Conservation (phyloP, 1,284 basidiomycete genomes). For the Amylostereum chailletii region DNA sequence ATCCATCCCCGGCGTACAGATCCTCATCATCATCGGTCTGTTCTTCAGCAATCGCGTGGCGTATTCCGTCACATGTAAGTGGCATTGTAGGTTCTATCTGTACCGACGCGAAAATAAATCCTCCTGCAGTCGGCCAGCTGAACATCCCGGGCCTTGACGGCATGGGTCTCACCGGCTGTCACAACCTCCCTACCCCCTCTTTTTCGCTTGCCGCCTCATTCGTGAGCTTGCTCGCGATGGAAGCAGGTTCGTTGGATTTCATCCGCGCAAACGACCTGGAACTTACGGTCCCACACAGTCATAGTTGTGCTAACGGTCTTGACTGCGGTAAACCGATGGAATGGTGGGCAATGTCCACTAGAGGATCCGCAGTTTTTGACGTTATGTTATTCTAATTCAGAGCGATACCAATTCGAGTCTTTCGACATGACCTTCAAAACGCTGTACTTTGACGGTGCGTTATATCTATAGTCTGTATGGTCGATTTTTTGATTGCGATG, state of each 20-base stretch:
- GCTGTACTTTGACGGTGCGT: not conserved
- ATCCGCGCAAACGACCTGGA: not conserved
- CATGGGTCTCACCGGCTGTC: not conserved
- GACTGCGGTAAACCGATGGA: not conserved
- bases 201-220: not conserved
- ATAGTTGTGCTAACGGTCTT: not conserved
- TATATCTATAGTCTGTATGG: not conserved
- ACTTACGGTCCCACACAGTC: not conserved
- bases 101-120: not conserved
- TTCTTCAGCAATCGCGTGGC: not conserved
- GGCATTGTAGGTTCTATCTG: not conserved
- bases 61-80: not conserved
- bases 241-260: not conserved
- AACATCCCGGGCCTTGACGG: not conserved
- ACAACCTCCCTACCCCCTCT: too few relatives aligned
- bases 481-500: not conserved
- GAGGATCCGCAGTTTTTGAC: not conserved
- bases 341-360: not conserved
- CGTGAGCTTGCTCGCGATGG: slow-evolving; percentile 1
- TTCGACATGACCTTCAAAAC: not conserved
- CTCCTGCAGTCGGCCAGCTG: not conserved
- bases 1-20: not conserved
- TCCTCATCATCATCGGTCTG: not conserved
- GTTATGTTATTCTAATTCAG: not conserved
- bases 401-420: not conserved